Evolutionary conservation across 1,284 basidiomycete genomes (phyloP).

Genomic region (Boletellus deceptivus): DNA sequence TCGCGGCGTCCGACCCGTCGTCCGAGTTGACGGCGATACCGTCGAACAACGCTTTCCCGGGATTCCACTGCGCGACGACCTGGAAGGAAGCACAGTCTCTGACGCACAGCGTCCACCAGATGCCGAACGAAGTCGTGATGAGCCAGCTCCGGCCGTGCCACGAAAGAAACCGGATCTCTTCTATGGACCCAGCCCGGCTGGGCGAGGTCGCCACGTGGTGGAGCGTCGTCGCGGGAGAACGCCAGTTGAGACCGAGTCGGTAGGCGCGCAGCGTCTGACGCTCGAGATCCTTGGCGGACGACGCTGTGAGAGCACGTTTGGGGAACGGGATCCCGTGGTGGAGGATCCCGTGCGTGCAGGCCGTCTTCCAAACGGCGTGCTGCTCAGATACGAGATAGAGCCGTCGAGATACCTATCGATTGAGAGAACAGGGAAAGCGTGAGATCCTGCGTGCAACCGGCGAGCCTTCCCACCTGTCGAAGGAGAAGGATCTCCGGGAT

Average conservation of each 20-base stretch:
- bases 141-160: constrained; percentile 43
- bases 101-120: constrained; percentile 54
- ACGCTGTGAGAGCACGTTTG: constrained; percentile 25
- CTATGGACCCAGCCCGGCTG: constrained; percentile 42
- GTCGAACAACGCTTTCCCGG: constrained; percentile 49
- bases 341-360: constrained; percentile 44
- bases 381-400: constrained; percentile 42
- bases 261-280: constrained; percentile 42
- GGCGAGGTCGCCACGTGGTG: constrained; percentile 25
- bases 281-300: constrained; percentile 44
- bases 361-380: constrained; percentile 55
- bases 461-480: constrained; percentile 41
- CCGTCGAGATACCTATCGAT: constrained; percentile 47
- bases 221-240: constrained; percentile 24
- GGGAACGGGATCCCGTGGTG: constrained; percentile 49
- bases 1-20: constrained; percentile 39
- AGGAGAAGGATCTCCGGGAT: constrained; percentile 47
- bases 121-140: constrained; percentile 52
- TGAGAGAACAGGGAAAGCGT: neutral
- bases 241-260: constrained; percentile 49
- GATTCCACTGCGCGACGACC: constrained; percentile 49
- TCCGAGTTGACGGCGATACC: constrained; percentile 50
- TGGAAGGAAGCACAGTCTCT: constrained; percentile 43
- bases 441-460: neutral
- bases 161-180: constrained; percentile 52